Conservation (phyloP, 164 flowering plant species). For the Nymphaea thermarum region DNA sequence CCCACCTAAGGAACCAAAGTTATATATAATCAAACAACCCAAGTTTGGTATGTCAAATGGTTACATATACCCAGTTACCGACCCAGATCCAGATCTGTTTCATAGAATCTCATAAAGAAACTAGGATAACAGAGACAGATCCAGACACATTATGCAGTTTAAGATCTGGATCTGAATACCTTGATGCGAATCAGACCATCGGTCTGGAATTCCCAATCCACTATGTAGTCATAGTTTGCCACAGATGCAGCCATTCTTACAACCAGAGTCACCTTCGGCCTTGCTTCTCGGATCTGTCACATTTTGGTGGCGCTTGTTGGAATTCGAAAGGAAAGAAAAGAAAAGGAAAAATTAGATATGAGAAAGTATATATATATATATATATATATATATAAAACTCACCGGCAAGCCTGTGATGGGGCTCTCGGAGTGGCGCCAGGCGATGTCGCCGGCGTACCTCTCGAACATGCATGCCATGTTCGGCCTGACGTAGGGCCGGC, state of each 20-base stretch:
- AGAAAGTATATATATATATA: no score
- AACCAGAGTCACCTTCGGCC: slow-evolving; percentile 42
- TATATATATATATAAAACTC: not conserved
- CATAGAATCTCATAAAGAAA: no score
- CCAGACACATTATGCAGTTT: not conserved
- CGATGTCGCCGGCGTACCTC: slow-evolving; percentile 49
- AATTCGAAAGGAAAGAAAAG: no score
- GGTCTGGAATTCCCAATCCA: slow-evolving; percentile 52
- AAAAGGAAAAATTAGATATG: no score
- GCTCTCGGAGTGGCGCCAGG: slow-evolving; percentile 51
- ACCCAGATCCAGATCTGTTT: no score
- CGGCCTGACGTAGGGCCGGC: slow-evolving; percentile 31
- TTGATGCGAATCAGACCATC: slow-evolving; percentile 41
- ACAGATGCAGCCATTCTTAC: slow-evolving; percentile 42
- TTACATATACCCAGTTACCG: no score
- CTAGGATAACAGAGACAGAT: no score
- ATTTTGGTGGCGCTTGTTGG: no score
- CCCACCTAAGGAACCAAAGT: slow-evolving; percentile 28
- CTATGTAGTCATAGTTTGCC: slow-evolving; percentile 48
- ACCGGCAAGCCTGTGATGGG: slow-evolving; percentile 16
- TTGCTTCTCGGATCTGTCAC: slow-evolving; percentile 32
- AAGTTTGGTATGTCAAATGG: no score
- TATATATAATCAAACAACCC: no score
- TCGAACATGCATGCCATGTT: slow-evolving; percentile 55
- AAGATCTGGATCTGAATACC: slow-evolving; percentile 12